These are phyloP conservation scores for Phytophthora pluvialis DNA, from an alignment of 352 stramenopile genomes.

Conservation along the genomic window DNA sequence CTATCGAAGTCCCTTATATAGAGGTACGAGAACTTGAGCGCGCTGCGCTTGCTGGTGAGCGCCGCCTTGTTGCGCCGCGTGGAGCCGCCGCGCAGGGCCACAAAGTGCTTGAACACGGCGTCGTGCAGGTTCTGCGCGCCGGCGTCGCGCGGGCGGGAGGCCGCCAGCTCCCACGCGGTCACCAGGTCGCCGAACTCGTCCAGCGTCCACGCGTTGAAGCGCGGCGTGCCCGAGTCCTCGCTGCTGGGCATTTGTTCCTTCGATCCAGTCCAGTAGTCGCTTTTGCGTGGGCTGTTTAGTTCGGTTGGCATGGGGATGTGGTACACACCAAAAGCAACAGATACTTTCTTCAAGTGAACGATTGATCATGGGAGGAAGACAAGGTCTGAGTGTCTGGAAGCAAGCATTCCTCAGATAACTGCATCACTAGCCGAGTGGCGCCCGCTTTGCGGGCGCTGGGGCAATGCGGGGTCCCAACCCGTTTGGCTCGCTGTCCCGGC, in stretches of 20 bases:
- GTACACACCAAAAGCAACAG: no score
- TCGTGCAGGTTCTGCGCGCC: constrained; percentile 26
- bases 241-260: constrained; percentile 28
- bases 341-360: no score
- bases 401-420: no score
- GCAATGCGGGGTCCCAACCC: no score
- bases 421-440: no score
- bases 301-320: background rate
- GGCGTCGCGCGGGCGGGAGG: constrained; percentile 10
- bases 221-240: constrained; percentile 24
- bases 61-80: constrained; percentile 43
- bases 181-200: constrained; percentile 40
- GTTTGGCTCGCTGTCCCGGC: no score
- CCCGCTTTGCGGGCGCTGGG: no score
- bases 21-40: constrained; percentile 44
- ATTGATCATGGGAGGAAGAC: no score
- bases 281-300: background rate
- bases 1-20: constrained; percentile 37
- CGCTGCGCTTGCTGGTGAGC: constrained; percentile 42
- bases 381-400: no score
- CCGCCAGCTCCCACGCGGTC: constrained; percentile 39
- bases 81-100: constrained; percentile 32
- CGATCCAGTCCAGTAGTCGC: constrained; percentile 13
- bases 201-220: constrained; percentile 31
- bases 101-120: constrained; percentile 42